These are phyloP conservation scores for Pseudonitzschia multiseries DNA, from an alignment of 108 stramenopile genomes.

Conservation along the genomic window DNA sequence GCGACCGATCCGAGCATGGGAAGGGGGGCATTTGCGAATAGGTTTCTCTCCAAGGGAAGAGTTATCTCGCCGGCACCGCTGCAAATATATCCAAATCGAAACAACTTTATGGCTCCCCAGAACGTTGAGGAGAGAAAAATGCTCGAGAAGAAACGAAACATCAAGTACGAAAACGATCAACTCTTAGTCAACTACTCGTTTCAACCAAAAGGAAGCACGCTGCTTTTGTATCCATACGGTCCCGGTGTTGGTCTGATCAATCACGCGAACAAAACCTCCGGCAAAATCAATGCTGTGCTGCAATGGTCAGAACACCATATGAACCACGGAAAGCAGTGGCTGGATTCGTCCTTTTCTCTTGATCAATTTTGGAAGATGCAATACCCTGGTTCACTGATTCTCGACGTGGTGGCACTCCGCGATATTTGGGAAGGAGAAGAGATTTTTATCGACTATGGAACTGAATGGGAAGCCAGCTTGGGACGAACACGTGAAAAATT, in stretches of 20 bases:
- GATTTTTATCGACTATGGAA: conserved; percentile 68
- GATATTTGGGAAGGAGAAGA: conserved; percentile 67
- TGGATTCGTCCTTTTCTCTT: conserved; percentile 44
- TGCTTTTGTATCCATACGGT: conserved; percentile 49
- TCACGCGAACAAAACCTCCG: conserved; percentile 42
- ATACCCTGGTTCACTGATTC: conserved; percentile 22
- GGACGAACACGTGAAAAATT: conserved; percentile 51
- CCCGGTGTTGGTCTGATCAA: conserved; percentile 53
- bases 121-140: neutral
- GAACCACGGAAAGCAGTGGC: conserved; percentile 41
- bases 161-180: conserved; percentile 33
- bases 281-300: conserved; percentile 64
- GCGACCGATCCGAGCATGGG: conserved; percentile 41
- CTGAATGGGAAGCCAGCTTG: conserved; percentile 62
- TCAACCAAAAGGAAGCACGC: conserved; percentile 41
- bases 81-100: conserved; percentile 21
- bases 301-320: conserved; percentile 67
- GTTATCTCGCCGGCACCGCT: conserved; percentile 43
- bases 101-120: conserved; percentile 2
- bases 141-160: neutral
- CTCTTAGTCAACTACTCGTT: conserved; percentile 52
- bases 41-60: conserved; percentile 30
- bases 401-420: conserved; percentile 36
- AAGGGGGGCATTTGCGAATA: conserved; percentile 38
- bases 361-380: conserved; percentile 43